phyloP scores from a whole-genome alignment of 805 yeast species.

The Candida pseudofarinosa region DNA sequence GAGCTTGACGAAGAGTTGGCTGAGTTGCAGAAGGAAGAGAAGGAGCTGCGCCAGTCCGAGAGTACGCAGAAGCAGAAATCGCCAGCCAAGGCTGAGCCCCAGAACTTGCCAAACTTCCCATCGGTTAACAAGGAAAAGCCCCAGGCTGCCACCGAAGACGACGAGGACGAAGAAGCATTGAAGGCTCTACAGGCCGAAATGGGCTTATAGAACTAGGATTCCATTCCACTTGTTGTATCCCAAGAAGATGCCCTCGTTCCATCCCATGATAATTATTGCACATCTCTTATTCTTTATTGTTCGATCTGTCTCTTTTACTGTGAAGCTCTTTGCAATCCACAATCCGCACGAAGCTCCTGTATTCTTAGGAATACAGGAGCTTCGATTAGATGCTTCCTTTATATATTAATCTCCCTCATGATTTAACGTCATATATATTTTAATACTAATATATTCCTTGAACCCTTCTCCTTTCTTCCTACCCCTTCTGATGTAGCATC shows the following conservation, averaged over 20 bases:
- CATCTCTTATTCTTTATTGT: too few relatives aligned
- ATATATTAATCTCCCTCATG: neutral
- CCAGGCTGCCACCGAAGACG: slow-evolving; percentile 49
- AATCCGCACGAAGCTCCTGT: too few relatives aligned
- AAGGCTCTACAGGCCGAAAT: slow-evolving; percentile 80
- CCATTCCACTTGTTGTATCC: neutral
- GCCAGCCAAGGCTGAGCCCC: slow-evolving; percentile 17
- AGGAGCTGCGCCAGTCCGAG: slow-evolving; percentile 34
- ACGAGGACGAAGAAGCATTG: slow-evolving; percentile 80
- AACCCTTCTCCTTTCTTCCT: neutral
- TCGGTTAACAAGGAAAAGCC: slow-evolving; percentile 39
- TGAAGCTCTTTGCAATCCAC: too few relatives aligned
- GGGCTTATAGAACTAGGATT: slow-evolving; percentile 60
- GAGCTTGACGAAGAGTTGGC: slow-evolving; percentile 94
- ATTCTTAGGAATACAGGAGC: too few relatives aligned
- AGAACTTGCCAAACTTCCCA: slow-evolving; percentile 43
- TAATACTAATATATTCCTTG: neutral
- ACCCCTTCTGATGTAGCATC: neutral
- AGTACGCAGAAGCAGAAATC: slow-evolving; percentile 10
- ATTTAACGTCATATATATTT: neutral
- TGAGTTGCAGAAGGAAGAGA: slow-evolving; percentile 77
- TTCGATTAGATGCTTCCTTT: neutral
- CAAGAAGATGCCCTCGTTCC: neutral
- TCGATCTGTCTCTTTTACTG: too few relatives aligned
- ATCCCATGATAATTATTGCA: neutral